Percentiles rank a stretch among this genome's conserved stretches.
These are phyloP conservation scores for Rubroboletus satanas DNA, from an alignment of 768 basidiomycete species.

Conservation along the genomic window DNA sequence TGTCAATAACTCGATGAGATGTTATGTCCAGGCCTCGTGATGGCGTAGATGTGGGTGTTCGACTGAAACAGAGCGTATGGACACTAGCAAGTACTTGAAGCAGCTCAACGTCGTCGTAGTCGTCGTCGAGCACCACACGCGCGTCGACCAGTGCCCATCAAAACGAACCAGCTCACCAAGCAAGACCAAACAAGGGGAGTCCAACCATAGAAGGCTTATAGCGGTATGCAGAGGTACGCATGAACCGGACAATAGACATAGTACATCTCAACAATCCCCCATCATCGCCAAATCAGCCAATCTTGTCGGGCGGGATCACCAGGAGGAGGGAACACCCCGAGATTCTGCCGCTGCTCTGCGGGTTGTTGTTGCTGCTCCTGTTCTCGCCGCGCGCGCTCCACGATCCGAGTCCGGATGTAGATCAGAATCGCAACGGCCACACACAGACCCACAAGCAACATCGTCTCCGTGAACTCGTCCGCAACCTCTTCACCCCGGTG, in stretches of 20 bases:
- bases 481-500: constrained; percentile 58
- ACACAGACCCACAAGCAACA: constrained; percentile 72
- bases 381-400: constrained; percentile 66
- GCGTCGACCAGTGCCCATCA: constrained; percentile 2
- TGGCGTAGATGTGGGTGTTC: background rate
- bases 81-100: background rate
- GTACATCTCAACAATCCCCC: background rate
- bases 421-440: constrained; percentile 69
- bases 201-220: background rate
- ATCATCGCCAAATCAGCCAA: constrained; percentile 53
- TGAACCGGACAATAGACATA: constrained; percentile 1
- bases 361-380: constrained; percentile 45
- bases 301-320: constrained; percentile 64
- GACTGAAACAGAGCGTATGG: background rate
- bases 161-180: constrained; percentile 15
- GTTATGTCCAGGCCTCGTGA: background rate
- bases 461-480: constrained; percentile 77
- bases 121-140: constrained; percentile 5
- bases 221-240: background rate
- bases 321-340: constrained; percentile 56
- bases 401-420: constrained; percentile 75
- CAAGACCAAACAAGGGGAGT: constrained; percentile 23
- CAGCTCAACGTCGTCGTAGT: constrained; percentile 9
- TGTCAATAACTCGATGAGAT: background rate
- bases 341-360: constrained; percentile 27